A percentile compares a stretch with the other conserved stretches of the same genome.
Conservation (phyloP, 257 asterid species). For the Fraxinus excelsior region DNA sequence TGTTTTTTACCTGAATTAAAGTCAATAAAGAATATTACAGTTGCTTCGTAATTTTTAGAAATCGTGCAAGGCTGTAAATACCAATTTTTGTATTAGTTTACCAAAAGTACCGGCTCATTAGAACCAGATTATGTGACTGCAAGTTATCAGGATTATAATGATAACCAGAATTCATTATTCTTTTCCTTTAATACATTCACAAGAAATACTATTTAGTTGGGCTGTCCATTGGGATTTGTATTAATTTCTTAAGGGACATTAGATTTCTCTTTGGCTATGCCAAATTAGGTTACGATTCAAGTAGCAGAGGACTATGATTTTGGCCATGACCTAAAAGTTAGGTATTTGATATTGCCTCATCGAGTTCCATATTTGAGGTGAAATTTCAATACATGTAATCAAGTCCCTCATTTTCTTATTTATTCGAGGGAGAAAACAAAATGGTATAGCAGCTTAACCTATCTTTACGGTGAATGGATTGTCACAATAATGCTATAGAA, state of each 20-base stretch:
- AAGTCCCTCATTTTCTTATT: neutral
- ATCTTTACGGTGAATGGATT: neutral
- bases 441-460: neutral
- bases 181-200: neutral
- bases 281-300: neutral
- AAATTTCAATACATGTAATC: neutral
- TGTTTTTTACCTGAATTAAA: neutral
- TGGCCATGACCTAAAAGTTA: neutral
- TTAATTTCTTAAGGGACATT: neutral
- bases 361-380: neutral
- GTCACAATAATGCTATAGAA: neutral
- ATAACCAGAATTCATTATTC: neutral
- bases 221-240: neutral
- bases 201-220: neutral
- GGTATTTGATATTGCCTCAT: neutral
- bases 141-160: neutral
- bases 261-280: neutral
- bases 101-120: neutral
- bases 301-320: neutral
- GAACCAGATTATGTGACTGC: neutral
- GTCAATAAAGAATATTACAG: neutral
- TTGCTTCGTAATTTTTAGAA: no score
- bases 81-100: neutral
- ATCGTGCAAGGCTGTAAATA: neutral
- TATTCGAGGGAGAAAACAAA: neutral